Evolutionary conservation across 768 basidiomycete genomes (phyloP).

Genomic region (Xanthoconium purpureum): DNA sequence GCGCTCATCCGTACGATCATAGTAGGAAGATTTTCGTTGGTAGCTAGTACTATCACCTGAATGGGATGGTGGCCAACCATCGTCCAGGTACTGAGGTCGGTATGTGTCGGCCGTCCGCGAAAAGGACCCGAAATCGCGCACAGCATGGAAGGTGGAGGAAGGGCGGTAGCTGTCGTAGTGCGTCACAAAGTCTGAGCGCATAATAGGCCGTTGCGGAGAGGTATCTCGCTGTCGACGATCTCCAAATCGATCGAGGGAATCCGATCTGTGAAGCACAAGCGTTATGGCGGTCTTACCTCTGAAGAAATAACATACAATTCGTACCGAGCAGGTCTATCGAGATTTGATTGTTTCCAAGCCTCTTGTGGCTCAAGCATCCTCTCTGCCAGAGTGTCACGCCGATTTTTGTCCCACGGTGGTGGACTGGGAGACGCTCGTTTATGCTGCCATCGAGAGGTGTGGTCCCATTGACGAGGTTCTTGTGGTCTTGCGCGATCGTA

Average conservation of each 20-base stretch:
- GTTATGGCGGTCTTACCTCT: constrained; percentile 23
- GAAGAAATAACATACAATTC: constrained; percentile 38
- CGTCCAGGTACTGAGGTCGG: constrained; percentile 44
- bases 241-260: constrained; percentile 34
- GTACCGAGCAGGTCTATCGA: constrained; percentile 40
- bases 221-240: constrained; percentile 37
- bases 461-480: constrained; percentile 49
- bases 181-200: constrained; percentile 34
- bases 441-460: constrained; percentile 42
- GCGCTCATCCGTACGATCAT: constrained; percentile 27
- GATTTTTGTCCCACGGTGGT: constrained; percentile 29
- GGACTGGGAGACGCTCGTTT: constrained; percentile 40
- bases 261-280: constrained; percentile 22
- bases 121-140: constrained; percentile 39
- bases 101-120: constrained; percentile 47
- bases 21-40: constrained; percentile 16
- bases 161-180: constrained; percentile 53
- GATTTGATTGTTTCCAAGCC: constrained; percentile 61
- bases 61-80: constrained; percentile 30
- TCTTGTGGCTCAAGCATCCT: constrained; percentile 75
- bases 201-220: constrained; percentile 36
- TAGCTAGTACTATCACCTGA: constrained; percentile 31
- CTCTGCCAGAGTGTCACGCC: constrained; percentile 41
- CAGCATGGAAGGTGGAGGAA: constrained; percentile 29
- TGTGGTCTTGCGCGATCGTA: constrained; percentile 40